Evolutionary conservation across 148 eudicot species (phyloP).

Genomic region (Agrostemma githago): DNA sequence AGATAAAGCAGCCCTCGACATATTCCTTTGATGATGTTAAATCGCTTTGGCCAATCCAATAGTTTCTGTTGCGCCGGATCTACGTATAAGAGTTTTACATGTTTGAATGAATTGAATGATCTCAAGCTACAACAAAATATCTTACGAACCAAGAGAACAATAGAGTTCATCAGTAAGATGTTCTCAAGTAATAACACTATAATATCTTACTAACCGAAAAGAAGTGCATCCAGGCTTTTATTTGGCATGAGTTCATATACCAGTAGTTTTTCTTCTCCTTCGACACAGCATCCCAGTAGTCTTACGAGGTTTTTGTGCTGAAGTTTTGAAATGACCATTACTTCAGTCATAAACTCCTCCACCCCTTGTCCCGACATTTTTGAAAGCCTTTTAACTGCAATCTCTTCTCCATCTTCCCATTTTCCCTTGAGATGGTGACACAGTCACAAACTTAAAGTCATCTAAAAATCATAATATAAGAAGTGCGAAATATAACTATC

Average conservation of each 20-base stretch:
- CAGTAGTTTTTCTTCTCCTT: constrained; percentile 34
- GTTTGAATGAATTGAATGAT: no score
- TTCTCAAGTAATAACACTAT: neutral
- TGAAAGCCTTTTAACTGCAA: constrained; percentile 44
- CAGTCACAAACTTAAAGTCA: neutral
- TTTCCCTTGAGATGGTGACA: constrained; percentile 19
- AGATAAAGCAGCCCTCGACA: constrained; percentile 60
- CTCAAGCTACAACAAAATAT: no score
- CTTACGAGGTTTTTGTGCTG: constrained; percentile 45
- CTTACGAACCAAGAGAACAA: neutral
- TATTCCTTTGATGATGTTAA: constrained; percentile 48
- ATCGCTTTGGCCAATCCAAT: constrained; percentile 42
- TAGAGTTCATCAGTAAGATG: neutral
- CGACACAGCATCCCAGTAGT: constrained; percentile 36
- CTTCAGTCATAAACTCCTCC: constrained; percentile 47
- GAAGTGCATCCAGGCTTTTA: constrained; percentile 37
- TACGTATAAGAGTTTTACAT: neutral
- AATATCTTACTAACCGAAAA: constrained; percentile 30
- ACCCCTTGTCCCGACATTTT: constrained; percentile 40
- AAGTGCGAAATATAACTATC: no score
- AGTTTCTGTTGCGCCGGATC: constrained; percentile 12
- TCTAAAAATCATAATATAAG: neutral
- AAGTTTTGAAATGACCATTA: constrained; percentile 39
- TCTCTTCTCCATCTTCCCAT: constrained; percentile 32
- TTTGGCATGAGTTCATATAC: constrained; percentile 42